phyloP scores from a whole-genome alignment of 495 filamentous ascomycete species.

The Darksidea phi region DNA sequence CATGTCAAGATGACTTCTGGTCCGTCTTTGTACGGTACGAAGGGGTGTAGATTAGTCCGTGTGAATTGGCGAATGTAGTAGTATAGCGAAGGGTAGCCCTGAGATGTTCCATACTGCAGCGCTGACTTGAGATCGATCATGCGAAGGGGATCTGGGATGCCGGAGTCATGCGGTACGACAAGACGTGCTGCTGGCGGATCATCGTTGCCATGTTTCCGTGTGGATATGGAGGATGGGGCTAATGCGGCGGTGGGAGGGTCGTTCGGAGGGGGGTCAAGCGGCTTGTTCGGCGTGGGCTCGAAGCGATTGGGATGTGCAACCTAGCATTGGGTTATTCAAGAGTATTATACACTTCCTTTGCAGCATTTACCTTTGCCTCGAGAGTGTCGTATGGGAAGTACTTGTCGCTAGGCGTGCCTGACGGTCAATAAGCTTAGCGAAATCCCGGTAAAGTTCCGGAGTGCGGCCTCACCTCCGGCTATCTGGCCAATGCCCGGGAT shows the following conservation, averaged over 20 bases:
- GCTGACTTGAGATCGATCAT: slow-evolving; percentile 79
- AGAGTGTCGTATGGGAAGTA: slow-evolving; percentile 92
- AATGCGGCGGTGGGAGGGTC: slow-evolving; percentile 42
- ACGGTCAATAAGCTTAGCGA: slow-evolving; percentile 2
- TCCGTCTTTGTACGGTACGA: slow-evolving; percentile 72
- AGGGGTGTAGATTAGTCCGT: slow-evolving; percentile 72
- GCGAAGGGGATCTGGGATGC: slow-evolving; percentile 52
- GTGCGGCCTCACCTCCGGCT: slow-evolving; percentile 66
- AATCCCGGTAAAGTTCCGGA: background rate
- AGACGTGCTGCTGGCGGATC: slow-evolving; percentile 51
- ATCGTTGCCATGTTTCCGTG: slow-evolving; percentile 29
- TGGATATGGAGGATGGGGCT: slow-evolving; percentile 36
- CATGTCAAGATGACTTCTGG: slow-evolving; percentile 75
- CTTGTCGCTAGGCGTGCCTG: slow-evolving; percentile 73
- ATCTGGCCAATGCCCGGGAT: slow-evolving; percentile 82
- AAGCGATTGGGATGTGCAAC: slow-evolving; percentile 69
- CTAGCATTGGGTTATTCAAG: background rate
- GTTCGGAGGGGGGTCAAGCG: slow-evolving; percentile 42
- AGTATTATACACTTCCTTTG: too few species aligned
- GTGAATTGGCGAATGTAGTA: slow-evolving; percentile 76
- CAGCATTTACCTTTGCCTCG: slow-evolving; percentile 58
- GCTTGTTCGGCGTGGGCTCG: slow-evolving; percentile 58
- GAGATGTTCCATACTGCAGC: slow-evolving; percentile 78
- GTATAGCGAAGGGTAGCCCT: slow-evolving; percentile 73
- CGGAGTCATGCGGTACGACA: slow-evolving; percentile 66